Evolutionary conservation across 495 filamentous ascomycete species (phyloP), one percentile per base, ranked within the genome.

Genomic region (Sabuloglossum arenarium): DNA sequence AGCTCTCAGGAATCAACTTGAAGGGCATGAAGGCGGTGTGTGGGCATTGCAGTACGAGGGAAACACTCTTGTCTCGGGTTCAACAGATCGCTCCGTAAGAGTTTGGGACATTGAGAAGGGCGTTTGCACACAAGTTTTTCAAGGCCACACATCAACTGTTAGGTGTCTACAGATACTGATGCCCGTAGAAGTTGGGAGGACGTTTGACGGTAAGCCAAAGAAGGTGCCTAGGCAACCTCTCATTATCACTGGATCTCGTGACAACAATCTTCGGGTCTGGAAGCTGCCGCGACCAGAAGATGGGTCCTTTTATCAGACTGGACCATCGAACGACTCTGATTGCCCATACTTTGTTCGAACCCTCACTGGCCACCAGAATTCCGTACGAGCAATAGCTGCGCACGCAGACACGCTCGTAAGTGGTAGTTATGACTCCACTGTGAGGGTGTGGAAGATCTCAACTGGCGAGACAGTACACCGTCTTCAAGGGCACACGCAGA

Each of bases 31-130:
- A 63, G 91, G 91, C 46, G 91, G 91, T 46, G 91, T 99, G 5
- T 99, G 91, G 91, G 91, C 91, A 49, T 73, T 99, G 30, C 88
- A 99, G 63, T 97, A 99, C 63, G 79, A 94, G 59, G 90, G 88
- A 53, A 95, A 97, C 62, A 86, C 83, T 12, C 70, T 99, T 23
- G 91, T 99, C 3, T 99, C 91, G 31, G 91, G 93, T 12, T 95
- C 89, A 23, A 99, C 91, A 0, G 91, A 99, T 68, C 79, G 91
- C 28, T 88, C 91, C 6, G 93, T 99, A 27, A 78, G 91, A 28
- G 88, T 99, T 2, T 99, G 91, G 91, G 89, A 99, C 66, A 97
- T 99, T 59, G 82, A 89, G 63, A 81, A 79, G 59, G 89, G 88
- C 24, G 76, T 80, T 47, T 96, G 90, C 69, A 89, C 86, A 9